Evolutionary conservation across 2,329 filamentous ascomycete species (phyloP).

Genomic region (Hirsutella rhossiliensis): DNA sequence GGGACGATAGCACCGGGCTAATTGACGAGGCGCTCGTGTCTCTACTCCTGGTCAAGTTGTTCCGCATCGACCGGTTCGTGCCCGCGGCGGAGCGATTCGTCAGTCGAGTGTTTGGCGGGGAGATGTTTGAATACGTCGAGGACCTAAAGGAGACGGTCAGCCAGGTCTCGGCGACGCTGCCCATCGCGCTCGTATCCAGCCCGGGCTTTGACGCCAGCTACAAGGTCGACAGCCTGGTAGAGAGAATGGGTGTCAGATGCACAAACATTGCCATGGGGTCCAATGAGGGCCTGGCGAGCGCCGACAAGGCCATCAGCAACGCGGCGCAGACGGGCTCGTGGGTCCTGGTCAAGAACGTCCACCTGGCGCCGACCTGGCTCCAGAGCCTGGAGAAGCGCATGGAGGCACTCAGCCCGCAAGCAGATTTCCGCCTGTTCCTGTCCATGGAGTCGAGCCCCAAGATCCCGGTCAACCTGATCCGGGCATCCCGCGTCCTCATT

Average conservation of each 20-base stretch:
- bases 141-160: conserved; percentile 77
- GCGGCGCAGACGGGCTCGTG: conserved; percentile 86
- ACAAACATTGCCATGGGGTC: conserved; percentile 99
- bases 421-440: conserved; percentile 87
- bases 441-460: conserved; percentile 97
- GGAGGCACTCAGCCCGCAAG: conserved; percentile 86
- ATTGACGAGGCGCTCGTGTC: conserved; percentile 70
- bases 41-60: conserved; percentile 85
- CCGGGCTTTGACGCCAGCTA: conserved; percentile 97
- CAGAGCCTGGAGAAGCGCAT: conserved; percentile 96
- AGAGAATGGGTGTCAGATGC: conserved; percentile 69
- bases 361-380: conserved; percentile 89
- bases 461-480: conserved; percentile 91
- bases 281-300: conserved; percentile 81
- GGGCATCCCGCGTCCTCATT: conserved; percentile 88
- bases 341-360: conserved; percentile 98
- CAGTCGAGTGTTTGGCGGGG: conserved; percentile 68
- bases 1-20: conserved; percentile 49
- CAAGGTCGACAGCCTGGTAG: conserved; percentile 93
- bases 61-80: conserved; percentile 90
- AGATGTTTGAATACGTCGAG: conserved; percentile 71
- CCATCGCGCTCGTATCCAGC: conserved; percentile 85
- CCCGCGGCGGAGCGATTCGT: conserved; percentile 90
- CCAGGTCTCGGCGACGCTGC: conserved; percentile 72
- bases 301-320: conserved; percentile 89